Percentiles rank a stretch among this genome's conserved stretches.
Evolutionary conservation across 2,329 filamentous ascomycete genomes (phyloP).

Genomic region (Zymoseptoria ardabiliae): DNA sequence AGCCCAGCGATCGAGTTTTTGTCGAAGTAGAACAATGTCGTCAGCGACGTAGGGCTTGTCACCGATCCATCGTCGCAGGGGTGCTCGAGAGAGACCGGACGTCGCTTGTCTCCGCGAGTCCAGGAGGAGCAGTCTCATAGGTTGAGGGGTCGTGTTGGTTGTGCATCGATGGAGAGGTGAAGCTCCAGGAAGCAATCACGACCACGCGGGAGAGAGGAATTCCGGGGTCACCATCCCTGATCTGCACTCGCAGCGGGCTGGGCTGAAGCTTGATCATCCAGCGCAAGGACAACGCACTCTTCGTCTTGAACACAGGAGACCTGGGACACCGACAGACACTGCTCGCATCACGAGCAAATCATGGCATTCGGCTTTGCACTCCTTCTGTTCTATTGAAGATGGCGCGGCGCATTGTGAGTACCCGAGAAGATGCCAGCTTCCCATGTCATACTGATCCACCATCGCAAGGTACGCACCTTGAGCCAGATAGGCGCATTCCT

Average conservation of each 20-base stretch:
- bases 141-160: background rate
- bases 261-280: background rate
- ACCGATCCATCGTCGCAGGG: slow-evolving; percentile 6
- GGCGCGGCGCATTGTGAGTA: slow-evolving; percentile 18
- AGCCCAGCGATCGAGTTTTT: slow-evolving; percentile 30
- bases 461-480: slow-evolving; percentile 55
- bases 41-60: slow-evolving; percentile 19
- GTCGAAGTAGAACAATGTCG: slow-evolving; percentile 36
- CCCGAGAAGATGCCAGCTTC: background rate
- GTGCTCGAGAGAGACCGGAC: background rate
- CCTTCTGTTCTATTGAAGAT: slow-evolving; percentile 2
- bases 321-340: background rate
- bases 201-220: background rate
- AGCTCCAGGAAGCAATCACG: background rate
- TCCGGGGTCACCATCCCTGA: background rate
- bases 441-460: background rate
- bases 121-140: slow-evolving; percentile 5
- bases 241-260: background rate
- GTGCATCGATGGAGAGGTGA: background rate
- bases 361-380: background rate
- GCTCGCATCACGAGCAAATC: background rate
- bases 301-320: background rate
- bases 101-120: slow-evolving; percentile 6
- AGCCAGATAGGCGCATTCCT: slow-evolving; percentile 65
- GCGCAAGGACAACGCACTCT: background rate